These are phyloP conservation scores for Avena eriantha DNA, from an alignment of 176 grass and related monocot genomes.

Conservation along the genomic window DNA sequence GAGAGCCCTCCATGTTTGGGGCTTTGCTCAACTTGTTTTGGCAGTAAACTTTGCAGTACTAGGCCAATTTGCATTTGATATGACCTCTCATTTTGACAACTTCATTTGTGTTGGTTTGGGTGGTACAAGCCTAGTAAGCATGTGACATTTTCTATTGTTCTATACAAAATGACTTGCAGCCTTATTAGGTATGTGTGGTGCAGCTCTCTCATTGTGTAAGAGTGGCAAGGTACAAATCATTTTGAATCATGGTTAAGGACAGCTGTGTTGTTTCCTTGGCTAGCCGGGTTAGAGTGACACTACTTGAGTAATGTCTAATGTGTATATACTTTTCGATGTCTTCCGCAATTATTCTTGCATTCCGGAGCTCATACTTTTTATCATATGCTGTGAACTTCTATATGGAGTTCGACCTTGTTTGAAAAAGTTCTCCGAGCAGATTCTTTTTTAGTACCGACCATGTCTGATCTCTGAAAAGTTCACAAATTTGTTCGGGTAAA, in stretches of 20 bases:
- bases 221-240: slow-evolving; percentile 42
- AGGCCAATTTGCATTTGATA: not conserved
- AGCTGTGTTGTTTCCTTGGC: slow-evolving; percentile 25
- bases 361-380: not conserved
- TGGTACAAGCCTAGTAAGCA: not conserved
- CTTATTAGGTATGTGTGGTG: no score
- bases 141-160: not conserved
- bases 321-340: slow-evolving; percentile 1
- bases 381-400: not conserved
- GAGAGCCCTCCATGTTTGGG: no score
- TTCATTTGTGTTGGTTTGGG: not conserved
- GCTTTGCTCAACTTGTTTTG: no score
- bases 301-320: slow-evolving; percentile 18
- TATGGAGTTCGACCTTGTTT: not conserved
- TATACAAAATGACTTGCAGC: no score
- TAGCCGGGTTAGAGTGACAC: slow-evolving; percentile 41
- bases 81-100: not conserved
- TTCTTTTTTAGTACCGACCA: no score
- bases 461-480: no score
- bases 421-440: no score
- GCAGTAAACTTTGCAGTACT: not conserved
- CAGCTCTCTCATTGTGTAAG: slow-evolving; percentile 35
- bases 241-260: slow-evolving; percentile 51
- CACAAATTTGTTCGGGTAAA: no score
- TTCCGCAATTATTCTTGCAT: not conserved